Percentiles rank a stretch among this genome's conserved stretches.
phyloP scores from a whole-genome alignment of 176 grass and related monocot genomes.

The Thalia dealbata region DNA sequence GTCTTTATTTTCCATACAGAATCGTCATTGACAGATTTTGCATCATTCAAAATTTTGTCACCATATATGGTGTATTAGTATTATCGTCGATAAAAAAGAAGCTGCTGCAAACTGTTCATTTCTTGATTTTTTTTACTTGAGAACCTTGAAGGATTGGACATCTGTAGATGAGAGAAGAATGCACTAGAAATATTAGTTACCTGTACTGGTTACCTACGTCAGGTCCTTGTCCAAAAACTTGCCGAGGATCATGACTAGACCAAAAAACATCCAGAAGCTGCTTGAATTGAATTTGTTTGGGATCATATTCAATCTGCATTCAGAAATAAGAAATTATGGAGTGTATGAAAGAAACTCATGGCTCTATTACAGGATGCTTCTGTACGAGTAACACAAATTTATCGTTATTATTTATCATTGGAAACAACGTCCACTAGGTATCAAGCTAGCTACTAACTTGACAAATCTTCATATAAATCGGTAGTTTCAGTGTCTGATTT shows the following conservation, averaged over 20 bases:
- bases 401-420: neutral
- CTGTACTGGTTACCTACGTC: constrained; percentile 97
- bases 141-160: neutral
- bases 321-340: neutral
- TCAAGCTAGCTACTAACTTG: neutral
- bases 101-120: neutral
- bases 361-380: neutral
- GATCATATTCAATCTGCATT: constrained; percentile 74
- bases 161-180: neutral
- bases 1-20: too few species aligned
- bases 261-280: constrained; percentile 83
- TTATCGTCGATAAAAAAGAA: too few species aligned
- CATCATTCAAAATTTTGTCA: too few species aligned
- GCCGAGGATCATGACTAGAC: constrained; percentile 74
- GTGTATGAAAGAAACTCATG: neutral
- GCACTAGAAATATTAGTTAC: constrained; percentile 21
- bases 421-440: neutral
- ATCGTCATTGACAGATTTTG: too few species aligned
- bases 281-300: constrained; percentile 63
- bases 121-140: neutral
- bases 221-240: constrained; percentile 93
- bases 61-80: too few species aligned
- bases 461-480: neutral
- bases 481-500: neutral
- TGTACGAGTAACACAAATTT: neutral